Evolutionary conservation across 208 protist species (phyloP), one percentile per base, ranked within the genome.

Genomic region (Phytomonas sp.): DNA sequence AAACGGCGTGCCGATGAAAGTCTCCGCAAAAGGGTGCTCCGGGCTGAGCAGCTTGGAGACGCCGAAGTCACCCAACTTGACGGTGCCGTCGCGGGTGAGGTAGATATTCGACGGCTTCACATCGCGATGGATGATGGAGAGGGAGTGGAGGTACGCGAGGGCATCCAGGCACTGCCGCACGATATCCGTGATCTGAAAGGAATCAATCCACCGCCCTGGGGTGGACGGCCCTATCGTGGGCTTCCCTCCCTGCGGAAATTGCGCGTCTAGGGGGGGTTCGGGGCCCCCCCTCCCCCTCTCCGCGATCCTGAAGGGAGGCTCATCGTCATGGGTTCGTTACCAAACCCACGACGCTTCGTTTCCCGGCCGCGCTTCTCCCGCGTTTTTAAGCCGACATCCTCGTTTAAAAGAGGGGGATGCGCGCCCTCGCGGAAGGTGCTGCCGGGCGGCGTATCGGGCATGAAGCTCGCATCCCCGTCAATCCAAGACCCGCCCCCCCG

Each of bases 21-120:
- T 97, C 8, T 72, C 67, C 7, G 88, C 73, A 65, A 85, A 84
- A 31, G 85, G 87, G 29, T 83, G 74, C 13, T 68, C 56, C 4
- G 79, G 73, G 46, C 78, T 80, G 29, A 96, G 77, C 61, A 95
- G 73, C 72, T 92, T 89, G 30, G 90, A 88, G 3, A 95, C 84
- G 40, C 93, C 93, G 74, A 97, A 96, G 76, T 97, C 93, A 0
- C 89, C 90, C 43, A 97, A 51, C 70, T 93, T 93, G 7, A 95
- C 74, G 5, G 71, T 75, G 30, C 80, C 84, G 40, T 71, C 72
- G 17, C 31, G 36, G 26, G 73, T 82, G 15, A 97, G 66, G 73
- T 94, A 96, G 6, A 98, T 80, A 76, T 98, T 98, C 2, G 86
- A 83, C 1, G 95, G 84, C 72, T 98, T 98, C 62, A 98, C 87